A percentile compares a stretch with the other conserved stretches of the same genome.
These are phyloP conservation scores for Monilinia polystroma DNA, from an alignment of 2,329 filamentous ascomycete species.

Conservation along the genomic window DNA sequence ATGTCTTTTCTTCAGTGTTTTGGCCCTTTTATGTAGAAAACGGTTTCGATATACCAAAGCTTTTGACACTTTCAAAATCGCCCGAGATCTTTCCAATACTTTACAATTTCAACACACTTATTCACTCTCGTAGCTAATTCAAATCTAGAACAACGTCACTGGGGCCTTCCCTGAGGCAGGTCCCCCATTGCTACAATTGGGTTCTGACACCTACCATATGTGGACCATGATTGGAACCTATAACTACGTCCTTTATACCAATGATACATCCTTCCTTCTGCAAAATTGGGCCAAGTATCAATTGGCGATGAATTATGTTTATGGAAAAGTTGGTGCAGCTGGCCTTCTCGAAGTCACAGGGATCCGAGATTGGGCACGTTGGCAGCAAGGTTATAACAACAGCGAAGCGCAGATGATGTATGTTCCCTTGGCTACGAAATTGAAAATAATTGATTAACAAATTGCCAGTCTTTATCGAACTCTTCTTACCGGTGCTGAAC, in stretches of 20 bases:
- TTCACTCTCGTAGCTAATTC: not conserved
- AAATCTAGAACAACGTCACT: slow-evolving; percentile 27
- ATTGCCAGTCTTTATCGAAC: slow-evolving; percentile 44
- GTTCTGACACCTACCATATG: slow-evolving; percentile 56
- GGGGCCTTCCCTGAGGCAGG: slow-evolving; percentile 36
- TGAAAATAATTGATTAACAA: slow-evolving; percentile 4
- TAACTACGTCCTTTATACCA: slow-evolving; percentile 57
- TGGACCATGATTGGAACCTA: slow-evolving; percentile 59
- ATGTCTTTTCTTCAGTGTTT: not conserved
- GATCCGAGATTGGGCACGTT: slow-evolving; percentile 36
- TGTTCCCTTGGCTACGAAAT: not conserved
- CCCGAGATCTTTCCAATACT: slow-evolving; percentile 28
- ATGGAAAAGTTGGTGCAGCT: slow-evolving; percentile 43
- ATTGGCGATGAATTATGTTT: slow-evolving; percentile 48
- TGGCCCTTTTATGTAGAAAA: too few relatives aligned
- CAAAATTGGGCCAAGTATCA: slow-evolving; percentile 52
- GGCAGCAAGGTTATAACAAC: slow-evolving; percentile 35
- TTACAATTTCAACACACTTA: not conserved
- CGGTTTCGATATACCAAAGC: not conserved
- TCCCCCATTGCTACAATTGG: slow-evolving; percentile 31
- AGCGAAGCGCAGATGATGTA: slow-evolving; percentile 37
- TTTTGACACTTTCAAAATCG: not conserved
- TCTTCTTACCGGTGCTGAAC: slow-evolving; percentile 47
- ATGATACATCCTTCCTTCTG: slow-evolving; percentile 50
- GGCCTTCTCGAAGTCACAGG: slow-evolving; percentile 38